Percentiles rank a stretch among this genome's conserved stretches.
These are phyloP conservation scores for Cenchrus americanus DNA, from an alignment of 176 grass and related monocot species.

Conservation along the genomic window DNA sequence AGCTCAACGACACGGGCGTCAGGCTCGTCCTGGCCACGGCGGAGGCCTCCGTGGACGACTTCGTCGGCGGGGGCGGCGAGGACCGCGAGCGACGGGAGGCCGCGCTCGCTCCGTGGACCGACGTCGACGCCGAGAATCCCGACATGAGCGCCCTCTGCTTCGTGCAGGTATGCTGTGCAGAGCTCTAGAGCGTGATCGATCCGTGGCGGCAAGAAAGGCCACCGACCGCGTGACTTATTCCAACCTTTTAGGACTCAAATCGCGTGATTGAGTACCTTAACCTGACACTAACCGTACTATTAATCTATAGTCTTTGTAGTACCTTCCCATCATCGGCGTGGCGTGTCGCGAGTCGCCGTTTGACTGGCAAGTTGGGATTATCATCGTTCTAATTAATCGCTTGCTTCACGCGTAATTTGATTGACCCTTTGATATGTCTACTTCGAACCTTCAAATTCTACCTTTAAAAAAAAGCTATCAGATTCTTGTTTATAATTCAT, in stretches of 20 bases:
- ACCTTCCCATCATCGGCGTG: neutral
- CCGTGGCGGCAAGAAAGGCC: neutral
- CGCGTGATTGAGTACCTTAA: neutral
- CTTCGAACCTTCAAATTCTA: neutral
- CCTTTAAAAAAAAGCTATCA: no score
- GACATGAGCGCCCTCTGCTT: conserved; percentile 64
- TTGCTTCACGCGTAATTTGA: neutral
- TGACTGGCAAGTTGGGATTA: neutral
- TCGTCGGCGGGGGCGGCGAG: conserved; percentile 24
- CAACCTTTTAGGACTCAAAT: neutral
- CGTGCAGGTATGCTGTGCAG: conserved; percentile 57
- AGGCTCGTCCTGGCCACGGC: neutral
- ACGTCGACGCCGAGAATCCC: conserved; percentile 53
- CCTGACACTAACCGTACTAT: neutral
- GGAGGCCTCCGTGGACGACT: neutral
- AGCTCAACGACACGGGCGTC: conserved; percentile 59
- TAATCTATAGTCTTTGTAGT: no score
- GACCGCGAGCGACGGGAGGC: conserved; percentile 19
- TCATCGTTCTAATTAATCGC: neutral
- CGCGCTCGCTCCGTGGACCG: conserved; percentile 61
- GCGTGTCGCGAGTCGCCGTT: neutral
- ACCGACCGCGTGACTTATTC: neutral
- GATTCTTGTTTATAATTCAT: neutral
- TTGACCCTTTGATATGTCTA: neutral
- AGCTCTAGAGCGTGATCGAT: neutral